A percentile compares a stretch with the other conserved stretches of the same genome.
Conservation (phyloP, 2,329 filamentous ascomycete genomes). For the Sporothrix globosa region DNA sequence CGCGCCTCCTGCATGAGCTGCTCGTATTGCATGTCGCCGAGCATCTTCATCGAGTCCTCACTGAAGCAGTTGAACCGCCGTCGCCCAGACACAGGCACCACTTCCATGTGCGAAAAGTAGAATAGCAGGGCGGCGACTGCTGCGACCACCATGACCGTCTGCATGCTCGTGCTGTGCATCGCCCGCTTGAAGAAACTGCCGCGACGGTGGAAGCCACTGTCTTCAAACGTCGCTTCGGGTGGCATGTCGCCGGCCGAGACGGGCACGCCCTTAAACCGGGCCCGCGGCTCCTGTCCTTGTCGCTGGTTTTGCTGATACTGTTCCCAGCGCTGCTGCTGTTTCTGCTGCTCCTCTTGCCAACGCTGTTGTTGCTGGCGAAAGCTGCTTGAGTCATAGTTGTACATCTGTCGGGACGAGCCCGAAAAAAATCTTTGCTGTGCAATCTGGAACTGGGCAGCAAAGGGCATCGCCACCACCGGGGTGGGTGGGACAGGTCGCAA, state of each 20-base stretch:
- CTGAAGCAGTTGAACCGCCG: constrained; percentile 72
- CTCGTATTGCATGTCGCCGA: constrained; percentile 59
- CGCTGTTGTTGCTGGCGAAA: constrained; percentile 7
- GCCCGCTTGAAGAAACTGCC: constrained; percentile 26
- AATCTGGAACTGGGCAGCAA: not conserved
- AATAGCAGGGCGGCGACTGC: constrained; percentile 56
- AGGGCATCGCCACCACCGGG: not conserved
- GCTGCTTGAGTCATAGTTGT: constrained; percentile 34
- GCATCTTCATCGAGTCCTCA: constrained; percentile 56
- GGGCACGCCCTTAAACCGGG: constrained; percentile 31
- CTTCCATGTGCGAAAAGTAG: constrained; percentile 71
- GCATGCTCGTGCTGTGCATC: constrained; percentile 42
- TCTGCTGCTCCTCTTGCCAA: constrained; percentile 23
- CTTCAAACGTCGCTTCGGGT: constrained; percentile 31
- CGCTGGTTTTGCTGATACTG: constrained; percentile 25
- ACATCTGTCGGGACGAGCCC: constrained; percentile 12
- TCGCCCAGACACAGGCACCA: constrained; percentile 72
- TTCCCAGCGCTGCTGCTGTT: not conserved
- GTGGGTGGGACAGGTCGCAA: not conserved
- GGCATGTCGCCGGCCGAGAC: constrained; percentile 34
- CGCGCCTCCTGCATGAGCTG: constrained; percentile 59
- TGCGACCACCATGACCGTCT: constrained; percentile 48
- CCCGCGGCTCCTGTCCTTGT: constrained; percentile 9
- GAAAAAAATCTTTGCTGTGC: constrained; percentile 15
- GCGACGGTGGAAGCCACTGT: constrained; percentile 13